Conservation (phyloP, 148 eudicot species). For the Rhododendron vialii region DNA sequence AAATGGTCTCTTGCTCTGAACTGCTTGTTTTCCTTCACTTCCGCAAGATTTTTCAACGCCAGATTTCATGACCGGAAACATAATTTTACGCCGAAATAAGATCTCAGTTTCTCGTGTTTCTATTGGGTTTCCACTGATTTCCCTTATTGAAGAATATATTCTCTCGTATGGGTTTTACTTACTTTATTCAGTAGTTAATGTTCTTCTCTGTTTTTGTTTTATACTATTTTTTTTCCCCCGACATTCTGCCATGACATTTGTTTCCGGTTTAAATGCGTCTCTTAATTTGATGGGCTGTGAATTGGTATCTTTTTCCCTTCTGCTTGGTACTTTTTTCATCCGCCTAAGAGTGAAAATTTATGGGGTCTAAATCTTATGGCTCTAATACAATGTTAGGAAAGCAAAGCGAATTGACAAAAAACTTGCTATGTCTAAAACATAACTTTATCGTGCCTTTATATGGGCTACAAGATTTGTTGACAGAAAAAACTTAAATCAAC, state of each 20-base stretch:
- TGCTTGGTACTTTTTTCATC: neutral
- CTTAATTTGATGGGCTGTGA: neutral
- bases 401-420: neutral
- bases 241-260: neutral
- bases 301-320: neutral
- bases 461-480: no score
- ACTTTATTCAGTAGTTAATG: neutral
- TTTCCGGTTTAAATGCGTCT: neutral
- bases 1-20: neutral
- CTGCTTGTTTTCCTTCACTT: conserved; percentile 1
- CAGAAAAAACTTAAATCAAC: no score
- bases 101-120: neutral
- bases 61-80: neutral
- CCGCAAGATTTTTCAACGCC: neutral
- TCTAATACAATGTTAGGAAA: neutral
- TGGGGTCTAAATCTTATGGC: neutral
- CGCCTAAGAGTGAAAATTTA: neutral
- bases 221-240: neutral
- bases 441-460: no score
- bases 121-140: neutral
- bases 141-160: neutral
- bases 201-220: neutral
- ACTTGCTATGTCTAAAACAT: neutral
- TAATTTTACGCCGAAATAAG: neutral
- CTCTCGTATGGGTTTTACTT: neutral